These are phyloP conservation scores for Neospermospora avenae DNA, from an alignment of 2,329 filamentous ascomycete genomes.

Conservation along the genomic window DNA sequence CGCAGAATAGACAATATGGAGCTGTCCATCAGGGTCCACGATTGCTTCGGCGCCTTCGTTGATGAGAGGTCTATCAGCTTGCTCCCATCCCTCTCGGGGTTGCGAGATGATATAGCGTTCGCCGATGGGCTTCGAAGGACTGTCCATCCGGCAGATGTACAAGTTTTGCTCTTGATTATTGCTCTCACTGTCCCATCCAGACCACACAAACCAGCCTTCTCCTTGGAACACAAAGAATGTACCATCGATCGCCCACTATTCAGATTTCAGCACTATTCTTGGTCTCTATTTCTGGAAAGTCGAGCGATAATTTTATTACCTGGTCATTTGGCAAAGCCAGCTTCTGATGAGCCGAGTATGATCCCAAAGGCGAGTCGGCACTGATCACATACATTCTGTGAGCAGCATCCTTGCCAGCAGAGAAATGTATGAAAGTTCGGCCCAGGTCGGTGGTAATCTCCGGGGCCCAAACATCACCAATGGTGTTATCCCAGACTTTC, in stretches of 20 bases:
- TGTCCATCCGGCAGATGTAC: constrained; percentile 3
- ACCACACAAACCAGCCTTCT: background rate
- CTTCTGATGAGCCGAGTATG: background rate
- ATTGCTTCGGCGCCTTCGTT: background rate
- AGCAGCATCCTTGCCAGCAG: constrained; percentile 4
- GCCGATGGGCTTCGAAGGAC: background rate
- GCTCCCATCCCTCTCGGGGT: background rate
- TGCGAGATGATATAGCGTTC: background rate
- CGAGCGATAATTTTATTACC: background rate
- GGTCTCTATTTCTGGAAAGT: no score
- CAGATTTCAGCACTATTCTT: background rate
- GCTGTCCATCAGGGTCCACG: background rate
- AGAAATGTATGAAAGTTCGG: constrained; percentile 3
- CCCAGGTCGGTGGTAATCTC: constrained; percentile 5
- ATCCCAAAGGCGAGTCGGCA: constrained; percentile 3
- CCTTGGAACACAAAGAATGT: background rate
- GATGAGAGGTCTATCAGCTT: background rate
- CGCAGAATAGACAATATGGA: background rate
- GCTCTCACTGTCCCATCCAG: background rate
- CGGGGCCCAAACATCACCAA: constrained; percentile 1
- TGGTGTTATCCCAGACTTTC: background rate
- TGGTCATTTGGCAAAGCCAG: constrained; percentile 1
- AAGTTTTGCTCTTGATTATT: background rate
- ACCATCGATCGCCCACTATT: background rate
- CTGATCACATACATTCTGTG: constrained; percentile 6